Evolutionary conservation across 441 rosid species (phyloP).

Genomic region (Euphorbia schlechtendalii): DNA sequence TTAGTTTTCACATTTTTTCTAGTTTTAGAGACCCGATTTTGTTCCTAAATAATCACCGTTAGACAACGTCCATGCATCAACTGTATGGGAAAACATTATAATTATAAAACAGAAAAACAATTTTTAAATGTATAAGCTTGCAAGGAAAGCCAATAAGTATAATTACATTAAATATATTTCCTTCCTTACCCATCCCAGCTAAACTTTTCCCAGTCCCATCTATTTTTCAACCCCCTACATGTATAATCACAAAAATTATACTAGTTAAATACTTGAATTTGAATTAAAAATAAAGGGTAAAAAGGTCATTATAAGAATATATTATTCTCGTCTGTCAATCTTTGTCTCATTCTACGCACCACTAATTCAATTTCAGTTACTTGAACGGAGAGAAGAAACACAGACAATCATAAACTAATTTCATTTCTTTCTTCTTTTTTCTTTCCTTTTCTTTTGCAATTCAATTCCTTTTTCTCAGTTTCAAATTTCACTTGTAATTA

Average conservation of each 20-base stretch:
- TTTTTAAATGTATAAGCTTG: not conserved
- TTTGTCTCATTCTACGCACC: conserved; percentile 23
- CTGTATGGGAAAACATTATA: not conserved
- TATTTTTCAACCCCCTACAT: no score
- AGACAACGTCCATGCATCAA: not conserved
- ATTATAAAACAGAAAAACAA: not conserved
- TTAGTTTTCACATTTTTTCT: no score
- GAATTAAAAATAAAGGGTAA: conserved; percentile 17
- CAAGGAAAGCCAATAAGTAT: conserved; percentile 13
- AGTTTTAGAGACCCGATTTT: no score
- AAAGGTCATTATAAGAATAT: conserved; percentile 6
- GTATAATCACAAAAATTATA: not conserved
- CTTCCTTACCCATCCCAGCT: not conserved
- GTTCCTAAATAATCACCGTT: no score
- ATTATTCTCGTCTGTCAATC: conserved; percentile 24
- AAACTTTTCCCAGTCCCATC: no score
- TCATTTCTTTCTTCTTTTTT: not conserved
- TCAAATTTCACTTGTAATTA: no score
- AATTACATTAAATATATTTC: not conserved
- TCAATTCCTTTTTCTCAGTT: no score
- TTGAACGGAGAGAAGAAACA: conserved; percentile 11
- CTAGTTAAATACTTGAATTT: no score
- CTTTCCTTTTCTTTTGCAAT: not conserved
- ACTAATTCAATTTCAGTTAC: conserved; percentile 18
- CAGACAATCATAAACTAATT: not conserved